Base-by-base conservation (phyloP, 2,329 filamentous ascomycete species). In the Pyricularia pennisetigena region DNA sequence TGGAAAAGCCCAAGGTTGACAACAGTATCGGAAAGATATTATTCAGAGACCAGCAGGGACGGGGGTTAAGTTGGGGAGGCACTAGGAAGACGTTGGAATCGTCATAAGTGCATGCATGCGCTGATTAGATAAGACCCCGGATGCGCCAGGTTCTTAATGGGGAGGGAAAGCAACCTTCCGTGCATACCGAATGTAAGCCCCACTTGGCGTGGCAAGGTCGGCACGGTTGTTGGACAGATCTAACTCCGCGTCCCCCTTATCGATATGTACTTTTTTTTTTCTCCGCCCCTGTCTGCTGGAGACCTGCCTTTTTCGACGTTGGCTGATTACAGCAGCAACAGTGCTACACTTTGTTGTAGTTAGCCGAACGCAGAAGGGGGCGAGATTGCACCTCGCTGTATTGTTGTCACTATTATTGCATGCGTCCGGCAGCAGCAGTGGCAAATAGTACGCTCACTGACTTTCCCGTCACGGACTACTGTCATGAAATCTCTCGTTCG, bases 401-500 rank as follows among this genome's bases (percentile, higher is more conserved):
- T 49, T 49, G 2, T n/a, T 49, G 20, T 49, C 41, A 49, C 20
- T 49, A 20, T n/a, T 49, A 2, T n/a, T 8, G 16, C 20, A 49
- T 49, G 41, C 41, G n/a, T n/a, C n/a, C n/a, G 5, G n/a, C 16
- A 4, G 5, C 41, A n/a, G 4, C 16, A 8, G 14, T 49, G 57
- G 57, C n/a, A 61, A 61, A 61, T n/a, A 61, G 12, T 26, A 61
- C 2, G 26, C 57, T 28, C 2, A 61, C 57, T 28, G 26, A 62
- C 24, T 29, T 14, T 62, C 2, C 59, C 14, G 26, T 29, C 4
- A 20, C 59, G 59, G 24, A 26, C 59, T 14, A 62, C 59, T 10
- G 65, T 54, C 65, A 67, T 67, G 65, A 61, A 67, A 23, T 28
- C 41, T 26, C 65, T 67, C n/a, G 26, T 24, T 12, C 65, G 65